Conservation (phyloP, 1,284 basidiomycete species). For the Microbotryum violaceum region DNA sequence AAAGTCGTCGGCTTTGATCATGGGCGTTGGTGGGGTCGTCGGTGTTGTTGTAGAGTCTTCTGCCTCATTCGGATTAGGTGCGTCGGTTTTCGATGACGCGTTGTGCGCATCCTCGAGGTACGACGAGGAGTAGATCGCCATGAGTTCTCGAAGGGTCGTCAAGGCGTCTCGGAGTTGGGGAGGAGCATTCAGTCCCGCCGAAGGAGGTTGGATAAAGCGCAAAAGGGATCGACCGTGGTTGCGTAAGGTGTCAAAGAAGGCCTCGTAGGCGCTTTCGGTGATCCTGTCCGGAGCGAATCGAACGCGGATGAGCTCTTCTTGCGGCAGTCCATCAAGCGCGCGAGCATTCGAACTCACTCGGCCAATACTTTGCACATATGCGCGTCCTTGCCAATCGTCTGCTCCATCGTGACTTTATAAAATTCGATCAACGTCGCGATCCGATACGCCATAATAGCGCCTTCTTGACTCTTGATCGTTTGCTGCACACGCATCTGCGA, state of each 20-base stretch:
- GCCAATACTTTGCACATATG: constrained; percentile 65
- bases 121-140: constrained; percentile 76
- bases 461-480: constrained; percentile 85
- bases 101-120: constrained; percentile 53
- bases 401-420: constrained; percentile 82
- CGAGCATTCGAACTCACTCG: constrained; percentile 55
- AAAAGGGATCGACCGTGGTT: constrained; percentile 67
- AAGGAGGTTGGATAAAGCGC: constrained; percentile 62
- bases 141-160: constrained; percentile 76
- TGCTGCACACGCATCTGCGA: constrained; percentile 77
- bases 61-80: constrained; percentile 15
- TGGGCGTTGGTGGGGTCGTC: constrained; percentile 33
- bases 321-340: too few relatives aligned
- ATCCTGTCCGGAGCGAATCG: constrained; percentile 49
- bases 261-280: constrained; percentile 66
- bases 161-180: constrained; percentile 68
- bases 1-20: constrained; percentile 53
- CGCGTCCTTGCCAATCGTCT: constrained; percentile 77
- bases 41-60: too few relatives aligned
- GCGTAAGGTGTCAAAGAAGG: constrained; percentile 78
- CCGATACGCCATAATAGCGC: constrained; percentile 81
- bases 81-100: constrained; percentile 2
- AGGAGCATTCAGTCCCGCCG: constrained; percentile 67
- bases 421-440: constrained; percentile 91
- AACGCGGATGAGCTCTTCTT: background rate